A percentile compares a stretch with the other conserved stretches of the same genome.
phyloP scores from a whole-genome alignment of 495 filamentous ascomycete species.

The Neurospora sp. region DNA sequence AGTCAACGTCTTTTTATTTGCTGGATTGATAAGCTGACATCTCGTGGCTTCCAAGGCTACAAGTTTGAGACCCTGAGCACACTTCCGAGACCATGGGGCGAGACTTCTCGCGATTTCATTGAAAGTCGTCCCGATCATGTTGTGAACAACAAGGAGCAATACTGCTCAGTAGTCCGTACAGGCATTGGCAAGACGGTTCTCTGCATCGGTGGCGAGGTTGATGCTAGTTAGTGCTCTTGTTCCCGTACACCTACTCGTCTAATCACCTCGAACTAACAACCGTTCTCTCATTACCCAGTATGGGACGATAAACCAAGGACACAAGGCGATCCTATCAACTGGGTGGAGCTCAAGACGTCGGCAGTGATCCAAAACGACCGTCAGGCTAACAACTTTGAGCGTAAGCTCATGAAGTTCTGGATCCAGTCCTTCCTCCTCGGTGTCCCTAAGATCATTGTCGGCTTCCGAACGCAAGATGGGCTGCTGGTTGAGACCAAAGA shows the following conservation, averaged over 20 bases:
- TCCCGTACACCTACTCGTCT: neutral
- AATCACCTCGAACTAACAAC: neutral
- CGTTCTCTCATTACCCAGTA: conserved; percentile 34
- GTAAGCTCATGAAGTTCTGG: conserved; percentile 92
- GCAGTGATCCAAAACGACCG: conserved; percentile 55
- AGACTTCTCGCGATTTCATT: conserved; percentile 61
- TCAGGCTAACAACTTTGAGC: conserved; percentile 66
- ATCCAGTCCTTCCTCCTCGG: conserved; percentile 91
- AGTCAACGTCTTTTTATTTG: neutral
- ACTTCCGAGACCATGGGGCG: conserved; percentile 60
- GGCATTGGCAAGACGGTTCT: conserved; percentile 64
- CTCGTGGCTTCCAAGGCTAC: conserved; percentile 50
- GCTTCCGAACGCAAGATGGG: conserved; percentile 68
- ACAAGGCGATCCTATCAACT: conserved; percentile 62
- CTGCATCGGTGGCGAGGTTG: conserved; percentile 89
- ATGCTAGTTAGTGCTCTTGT: conserved; percentile 52
- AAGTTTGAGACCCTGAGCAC: conserved; percentile 89
- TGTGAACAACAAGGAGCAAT: conserved; percentile 83
- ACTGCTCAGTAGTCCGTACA: conserved; percentile 85
- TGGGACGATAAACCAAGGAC: conserved; percentile 70
- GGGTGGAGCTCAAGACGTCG: conserved; percentile 90
- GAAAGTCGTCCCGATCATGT: conserved; percentile 58
- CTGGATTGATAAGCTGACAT: conserved; percentile 8
- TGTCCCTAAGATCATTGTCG: conserved; percentile 83
- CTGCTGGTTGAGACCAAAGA: conserved; percentile 62